Percentiles rank a stretch among this genome's conserved stretches.
These are phyloP conservation scores for Parascedosporium putredinis DNA, from an alignment of 2,329 filamentous ascomycete species.

Conservation along the genomic window DNA sequence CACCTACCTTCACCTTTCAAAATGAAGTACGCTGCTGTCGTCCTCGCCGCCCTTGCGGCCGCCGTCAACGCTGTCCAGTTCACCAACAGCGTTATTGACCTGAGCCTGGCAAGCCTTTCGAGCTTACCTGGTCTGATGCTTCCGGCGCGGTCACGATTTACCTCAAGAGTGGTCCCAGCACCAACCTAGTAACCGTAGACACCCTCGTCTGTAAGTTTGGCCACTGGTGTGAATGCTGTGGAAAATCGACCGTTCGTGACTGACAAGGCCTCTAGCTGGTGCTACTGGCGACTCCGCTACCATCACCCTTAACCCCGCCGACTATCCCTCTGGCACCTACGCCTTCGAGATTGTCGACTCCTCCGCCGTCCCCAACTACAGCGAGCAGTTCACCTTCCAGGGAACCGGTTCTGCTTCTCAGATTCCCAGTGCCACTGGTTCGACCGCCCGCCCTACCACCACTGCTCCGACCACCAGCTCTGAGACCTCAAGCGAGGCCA, in stretches of 20 bases:
- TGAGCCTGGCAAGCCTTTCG: slow-evolving; percentile 40
- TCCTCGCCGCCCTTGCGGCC: slow-evolving; percentile 37
- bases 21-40: slow-evolving; percentile 43
- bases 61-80: slow-evolving; percentile 33
- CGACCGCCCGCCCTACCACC: slow-evolving; percentile 11
- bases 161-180: slow-evolving; percentile 41
- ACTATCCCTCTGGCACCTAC: slow-evolving; percentile 28
- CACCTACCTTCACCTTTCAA: slow-evolving; percentile 21
- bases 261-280: slow-evolving; percentile 18
- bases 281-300: slow-evolving; percentile 24
- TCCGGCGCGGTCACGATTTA: slow-evolving; percentile 37
- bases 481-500: slow-evolving; percentile 8
- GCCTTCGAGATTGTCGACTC: slow-evolving; percentile 34
- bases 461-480: slow-evolving; percentile 10
- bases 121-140: slow-evolving; percentile 39
- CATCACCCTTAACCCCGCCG: slow-evolving; percentile 24
- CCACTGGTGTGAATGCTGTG: neutral
- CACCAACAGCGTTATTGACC: slow-evolving; percentile 35
- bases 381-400: slow-evolving; percentile 24
- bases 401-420: slow-evolving; percentile 16
- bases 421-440: slow-evolving; percentile 3
- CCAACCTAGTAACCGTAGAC: slow-evolving; percentile 30
- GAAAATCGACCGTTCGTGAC: neutral
- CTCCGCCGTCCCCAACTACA: slow-evolving; percentile 31
- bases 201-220: slow-evolving; percentile 39